A percentile compares a stretch with the other conserved stretches of the same genome.
Conservation (phyloP, 768 basidiomycete genomes). For the Tricholomella constricta region DNA sequence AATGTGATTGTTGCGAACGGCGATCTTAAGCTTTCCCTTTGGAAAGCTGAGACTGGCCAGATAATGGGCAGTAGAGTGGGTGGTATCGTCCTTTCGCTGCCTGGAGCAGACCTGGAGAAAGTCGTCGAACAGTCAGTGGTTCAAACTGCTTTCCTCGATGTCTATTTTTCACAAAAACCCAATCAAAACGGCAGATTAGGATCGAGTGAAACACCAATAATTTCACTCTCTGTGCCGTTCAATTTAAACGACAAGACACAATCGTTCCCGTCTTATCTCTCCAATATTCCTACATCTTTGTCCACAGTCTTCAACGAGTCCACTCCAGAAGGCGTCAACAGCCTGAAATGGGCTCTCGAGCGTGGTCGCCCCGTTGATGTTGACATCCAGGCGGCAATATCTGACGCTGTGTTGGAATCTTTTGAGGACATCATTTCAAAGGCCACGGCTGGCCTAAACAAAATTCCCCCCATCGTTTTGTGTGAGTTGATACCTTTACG, state of each 20-base stretch:
- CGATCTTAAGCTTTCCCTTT: slow-evolving; percentile 45
- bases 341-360: slow-evolving; percentile 66
- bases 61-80: slow-evolving; percentile 44
- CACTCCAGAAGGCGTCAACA: slow-evolving; percentile 51
- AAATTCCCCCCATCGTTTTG: slow-evolving; percentile 61
- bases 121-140: slow-evolving; percentile 49
- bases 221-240: slow-evolving; percentile 67
- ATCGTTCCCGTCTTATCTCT: slow-evolving; percentile 39
- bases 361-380: slow-evolving; percentile 69
- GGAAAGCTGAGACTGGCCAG: slow-evolving; percentile 54
- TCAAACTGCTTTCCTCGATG: neutral
- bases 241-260: slow-evolving; percentile 49
- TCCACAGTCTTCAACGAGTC: slow-evolving; percentile 56
- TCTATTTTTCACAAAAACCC: no score
- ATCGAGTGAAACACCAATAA: slow-evolving; percentile 34
- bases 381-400: slow-evolving; percentile 59
- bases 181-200: slow-evolving; percentile 8
- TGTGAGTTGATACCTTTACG: slow-evolving; percentile 44
- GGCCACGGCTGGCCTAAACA: slow-evolving; percentile 47
- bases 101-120: slow-evolving; percentile 43
- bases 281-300: slow-evolving; percentile 51
- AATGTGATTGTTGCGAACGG: slow-evolving; percentile 51
- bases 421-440: slow-evolving; percentile 75
- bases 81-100: slow-evolving; percentile 61
- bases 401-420: slow-evolving; percentile 56